Evolutionary conservation across 1,139 yeast species (phyloP).

Genomic region (Yamadazyma songkhlaensis): DNA sequence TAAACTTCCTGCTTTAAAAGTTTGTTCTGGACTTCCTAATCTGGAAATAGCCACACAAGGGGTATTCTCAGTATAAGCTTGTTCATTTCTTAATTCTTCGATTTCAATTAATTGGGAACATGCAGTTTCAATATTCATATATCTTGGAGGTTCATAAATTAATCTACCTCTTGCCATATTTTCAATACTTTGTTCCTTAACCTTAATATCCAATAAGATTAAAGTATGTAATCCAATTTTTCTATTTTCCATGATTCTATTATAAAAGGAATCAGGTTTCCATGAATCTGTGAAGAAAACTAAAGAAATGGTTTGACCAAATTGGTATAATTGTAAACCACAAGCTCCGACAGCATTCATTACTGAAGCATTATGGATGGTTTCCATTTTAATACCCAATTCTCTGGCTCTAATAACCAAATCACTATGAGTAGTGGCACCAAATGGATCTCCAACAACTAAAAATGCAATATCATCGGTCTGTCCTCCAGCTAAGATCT

Average conservation of each 20-base stretch:
- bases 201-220: conserved; percentile 86
- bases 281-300: conserved; percentile 93
- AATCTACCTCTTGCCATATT: conserved; percentile 91
- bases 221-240: conserved; percentile 88
- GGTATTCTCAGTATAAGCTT: conserved; percentile 78
- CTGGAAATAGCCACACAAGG: conserved; percentile 94
- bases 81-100: conserved; percentile 70
- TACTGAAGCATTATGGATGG: conserved; percentile 92
- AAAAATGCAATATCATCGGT: conserved; percentile 84
- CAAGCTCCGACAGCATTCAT: conserved; percentile 99
- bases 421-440: conserved; percentile 98
- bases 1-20: conserved; percentile 82
- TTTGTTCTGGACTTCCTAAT: conserved; percentile 81
- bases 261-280: conserved; percentile 95
- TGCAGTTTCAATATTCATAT: conserved; percentile 90
- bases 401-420: conserved; percentile 88
- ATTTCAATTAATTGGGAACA: conserved; percentile 84
- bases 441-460: conserved; percentile 97
- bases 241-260: conserved; percentile 85
- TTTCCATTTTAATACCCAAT: conserved; percentile 70
- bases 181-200: conserved; percentile 92
- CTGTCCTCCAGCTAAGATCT: conserved; percentile 73
- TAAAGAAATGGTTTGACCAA: conserved; percentile 94
- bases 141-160: conserved; percentile 95
- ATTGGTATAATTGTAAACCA: conserved; percentile 90